phyloP scores from a whole-genome alignment of 768 basidiomycete species.

The Termitomyces sp. region DNA sequence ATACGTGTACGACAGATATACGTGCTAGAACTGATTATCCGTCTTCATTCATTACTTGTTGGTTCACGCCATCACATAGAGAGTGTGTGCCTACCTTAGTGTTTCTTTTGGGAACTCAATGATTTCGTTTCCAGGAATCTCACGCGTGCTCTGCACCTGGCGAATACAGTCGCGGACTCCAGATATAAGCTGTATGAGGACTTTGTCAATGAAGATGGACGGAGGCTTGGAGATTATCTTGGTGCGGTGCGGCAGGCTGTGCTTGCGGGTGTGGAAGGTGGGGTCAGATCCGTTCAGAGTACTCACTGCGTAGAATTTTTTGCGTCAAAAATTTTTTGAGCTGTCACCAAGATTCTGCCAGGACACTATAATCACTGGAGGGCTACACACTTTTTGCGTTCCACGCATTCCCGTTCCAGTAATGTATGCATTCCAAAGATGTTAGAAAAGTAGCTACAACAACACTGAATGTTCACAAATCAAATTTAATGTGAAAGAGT shows the following conservation, averaged over 20 bases:
- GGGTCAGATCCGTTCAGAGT: conserved; percentile 73
- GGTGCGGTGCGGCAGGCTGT: conserved; percentile 66
- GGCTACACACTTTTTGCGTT: too few species aligned
- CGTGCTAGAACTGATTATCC: too few species aligned
- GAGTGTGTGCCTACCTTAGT: conserved; percentile 42
- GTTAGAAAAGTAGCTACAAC: too few species aligned
- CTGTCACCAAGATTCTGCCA: too few species aligned
- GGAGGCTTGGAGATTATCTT: conserved; percentile 67
- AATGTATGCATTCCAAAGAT: too few species aligned
- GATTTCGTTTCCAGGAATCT: conserved; percentile 54
- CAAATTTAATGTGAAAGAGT: too few species aligned
- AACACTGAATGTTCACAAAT: too few species aligned
- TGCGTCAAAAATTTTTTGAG: too few species aligned
- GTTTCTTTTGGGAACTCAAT: neutral
- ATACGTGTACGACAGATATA: too few species aligned
- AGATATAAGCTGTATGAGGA: conserved; percentile 82
- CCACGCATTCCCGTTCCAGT: too few species aligned
- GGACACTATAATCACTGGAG: neutral
- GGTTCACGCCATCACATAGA: conserved; percentile 59
- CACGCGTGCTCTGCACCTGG: conserved; percentile 66
- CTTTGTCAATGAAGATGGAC: conserved; percentile 61
- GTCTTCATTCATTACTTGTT: conserved; percentile 65
- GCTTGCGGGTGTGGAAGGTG: conserved; percentile 64
- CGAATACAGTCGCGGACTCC: conserved; percentile 85
- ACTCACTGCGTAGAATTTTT: conserved; percentile 9